phyloP scores from a whole-genome alignment of 202 grass and related monocot species.

The Carex sylvatica region DNA sequence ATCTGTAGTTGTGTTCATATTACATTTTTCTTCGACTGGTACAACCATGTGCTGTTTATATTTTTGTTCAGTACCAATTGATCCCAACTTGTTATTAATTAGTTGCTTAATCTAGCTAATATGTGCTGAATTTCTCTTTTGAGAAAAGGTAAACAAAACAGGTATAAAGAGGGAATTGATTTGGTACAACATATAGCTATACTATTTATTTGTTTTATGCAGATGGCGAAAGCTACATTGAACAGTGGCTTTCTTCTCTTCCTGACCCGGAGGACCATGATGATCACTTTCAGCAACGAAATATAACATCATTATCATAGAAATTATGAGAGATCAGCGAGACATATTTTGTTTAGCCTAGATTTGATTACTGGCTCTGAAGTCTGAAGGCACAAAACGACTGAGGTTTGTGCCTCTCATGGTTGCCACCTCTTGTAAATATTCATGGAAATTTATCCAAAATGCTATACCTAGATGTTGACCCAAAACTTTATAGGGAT shows the following conservation, averaged over 20 bases:
- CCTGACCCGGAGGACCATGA: slow-evolving; percentile 28
- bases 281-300: slow-evolving; percentile 25
- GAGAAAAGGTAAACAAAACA: not conserved
- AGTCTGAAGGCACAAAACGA: not conserved
- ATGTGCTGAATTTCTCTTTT: not conserved
- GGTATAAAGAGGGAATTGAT: not conserved
- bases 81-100: not conserved
- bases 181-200: not conserved
- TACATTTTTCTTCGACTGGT: not conserved
- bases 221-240: slow-evolving; percentile 66
- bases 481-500: not conserved
- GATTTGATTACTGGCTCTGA: not conserved
- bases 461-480: not conserved
- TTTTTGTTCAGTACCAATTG: not conserved
- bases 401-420: not conserved
- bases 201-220: slow-evolving; percentile 30
- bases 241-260: slow-evolving; percentile 67
- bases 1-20: not conserved
- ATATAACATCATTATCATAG: slow-evolving; percentile 37
- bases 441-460: not conserved
- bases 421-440: not conserved
- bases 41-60: not conserved
- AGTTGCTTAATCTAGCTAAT: not conserved
- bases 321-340: not conserved
- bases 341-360: not conserved